These are phyloP conservation scores for Fagus crenata DNA, from an alignment of 306 rosid species.

Conservation along the genomic window DNA sequence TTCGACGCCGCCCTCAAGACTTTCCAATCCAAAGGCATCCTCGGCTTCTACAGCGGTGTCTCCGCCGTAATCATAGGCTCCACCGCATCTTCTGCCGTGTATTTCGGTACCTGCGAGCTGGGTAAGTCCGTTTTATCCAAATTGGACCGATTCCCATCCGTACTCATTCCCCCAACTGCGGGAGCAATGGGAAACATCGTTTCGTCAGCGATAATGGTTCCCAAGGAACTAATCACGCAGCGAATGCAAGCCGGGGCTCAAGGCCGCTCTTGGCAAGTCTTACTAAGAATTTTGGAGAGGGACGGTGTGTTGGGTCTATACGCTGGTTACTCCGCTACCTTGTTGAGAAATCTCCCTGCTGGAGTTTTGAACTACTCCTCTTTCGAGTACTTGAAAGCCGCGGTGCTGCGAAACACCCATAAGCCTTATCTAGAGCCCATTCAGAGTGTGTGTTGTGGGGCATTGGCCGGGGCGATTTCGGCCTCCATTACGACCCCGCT, in stretches of 20 bases:
- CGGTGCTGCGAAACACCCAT: slow-evolving; percentile 45
- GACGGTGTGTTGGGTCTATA: slow-evolving; percentile 81
- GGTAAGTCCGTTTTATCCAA: slow-evolving; percentile 68
- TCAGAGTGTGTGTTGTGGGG: slow-evolving; percentile 87
- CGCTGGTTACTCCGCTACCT: slow-evolving; percentile 77
- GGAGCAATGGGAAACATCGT: slow-evolving; percentile 87
- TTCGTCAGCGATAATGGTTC: slow-evolving; percentile 89
- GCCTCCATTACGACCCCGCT: slow-evolving; percentile 87
- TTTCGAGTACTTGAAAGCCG: slow-evolving; percentile 78
- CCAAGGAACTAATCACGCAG: slow-evolving; percentile 87
- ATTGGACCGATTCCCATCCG: slow-evolving; percentile 46
- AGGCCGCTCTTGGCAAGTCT: slow-evolving; percentile 73
- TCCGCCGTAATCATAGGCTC: slow-evolving; percentile 90
- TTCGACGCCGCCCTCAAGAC: slow-evolving; percentile 69
- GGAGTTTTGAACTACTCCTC: slow-evolving; percentile 90
- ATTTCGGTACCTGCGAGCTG: slow-evolving; percentile 86
- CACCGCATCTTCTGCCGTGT: slow-evolving; percentile 80
- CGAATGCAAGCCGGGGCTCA: slow-evolving; percentile 83
- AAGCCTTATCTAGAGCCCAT: slow-evolving; percentile 54
- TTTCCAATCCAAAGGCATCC: slow-evolving; percentile 59
- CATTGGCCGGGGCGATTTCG: slow-evolving; percentile 85
- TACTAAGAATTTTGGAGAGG: slow-evolving; percentile 54
- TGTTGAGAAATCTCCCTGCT: slow-evolving; percentile 77
- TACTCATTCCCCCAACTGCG: slow-evolving; percentile 74
- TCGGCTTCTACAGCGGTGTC: slow-evolving; percentile 79